Evolutionary conservation across 441 rosid species (phyloP), one percentile per base, ranked within the genome.

Genomic region (Croton laevigatus): DNA sequence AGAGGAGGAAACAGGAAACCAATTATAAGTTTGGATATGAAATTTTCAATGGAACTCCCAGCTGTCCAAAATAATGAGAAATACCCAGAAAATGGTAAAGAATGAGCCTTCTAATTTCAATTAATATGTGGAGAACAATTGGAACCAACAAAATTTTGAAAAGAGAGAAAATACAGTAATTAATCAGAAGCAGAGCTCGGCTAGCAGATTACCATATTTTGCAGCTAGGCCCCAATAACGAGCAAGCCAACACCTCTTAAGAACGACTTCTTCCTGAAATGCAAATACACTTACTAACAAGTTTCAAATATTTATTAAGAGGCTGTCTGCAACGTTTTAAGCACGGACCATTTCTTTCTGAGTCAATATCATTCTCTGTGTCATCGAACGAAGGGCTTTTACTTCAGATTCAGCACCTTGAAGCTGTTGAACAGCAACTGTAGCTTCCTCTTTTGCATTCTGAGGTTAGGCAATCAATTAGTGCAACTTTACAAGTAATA

Each of bases 181-280:
- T 54, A 69, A 66, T 51, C 44, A 51, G 66, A 58, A 75, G 73
- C 64, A 40, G 22, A 37, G 66, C 20, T 40, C 36, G 54, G 38
- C 52, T 49, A 68, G 55, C 27, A 59, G 37, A 59, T 79, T 86
- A 95, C 98, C 98, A 80, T 90, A 91, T 71, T 85, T 81, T 36
- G 88, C 94, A 76, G 97, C 96, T 75, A 96, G 84, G 58, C 91
- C 93, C 98, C 99, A 96, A 72, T 90, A 90, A 65, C 97, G 91
- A 58, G 98, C 94, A 76, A 96, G 99, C 99, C 99, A 96, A 68
- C 99, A 96, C 81, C 98, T 90, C 93, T 93, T 96, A 73, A 96
- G 80, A 73, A 91, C 98, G 71, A 96, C 98, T 82, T 96, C 99
- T 77, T 93, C 99, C 99, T 96, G 82, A 65, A 78, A 76, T 38